phyloP scores from a whole-genome alignment of 495 filamentous ascomycete species.

The Amphirosellinia nigrospora region DNA sequence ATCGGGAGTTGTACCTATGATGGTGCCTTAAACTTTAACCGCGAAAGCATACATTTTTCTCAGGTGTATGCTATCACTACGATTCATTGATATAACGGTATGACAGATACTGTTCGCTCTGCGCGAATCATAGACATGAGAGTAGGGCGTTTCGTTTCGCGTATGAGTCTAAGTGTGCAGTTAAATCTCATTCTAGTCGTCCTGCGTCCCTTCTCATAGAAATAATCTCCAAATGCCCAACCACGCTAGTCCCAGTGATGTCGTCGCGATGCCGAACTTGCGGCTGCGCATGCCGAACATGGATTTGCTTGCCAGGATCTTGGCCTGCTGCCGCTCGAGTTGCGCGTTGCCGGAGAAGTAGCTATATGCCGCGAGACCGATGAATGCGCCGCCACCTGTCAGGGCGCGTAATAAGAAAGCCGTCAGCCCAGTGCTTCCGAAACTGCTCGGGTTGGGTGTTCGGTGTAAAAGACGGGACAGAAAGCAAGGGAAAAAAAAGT shows the following conservation, averaged over 20 bases:
- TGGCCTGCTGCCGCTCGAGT: conserved; percentile 69
- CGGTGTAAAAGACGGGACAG: background rate
- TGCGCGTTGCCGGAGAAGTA: conserved; percentile 81
- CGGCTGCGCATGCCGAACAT: conserved; percentile 80
- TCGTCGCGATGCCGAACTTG: conserved; percentile 70
- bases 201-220: conserved; percentile 19
- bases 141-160: conserved; percentile 3
- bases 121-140: background rate
- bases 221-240: conserved; percentile 63
- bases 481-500: background rate
- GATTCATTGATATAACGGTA: background rate
- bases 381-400: conserved; percentile 79
- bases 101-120: background rate
- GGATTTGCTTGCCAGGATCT: conserved; percentile 72
- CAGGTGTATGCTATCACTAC: background rate
- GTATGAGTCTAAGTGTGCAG: background rate
- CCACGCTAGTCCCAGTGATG: conserved; percentile 71
- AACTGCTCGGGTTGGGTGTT: background rate
- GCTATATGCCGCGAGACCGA: conserved; percentile 88
- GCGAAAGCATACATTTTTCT: background rate
- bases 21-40: conserved; percentile 8
- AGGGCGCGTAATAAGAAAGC: conserved; percentile 2
- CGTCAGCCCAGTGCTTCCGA: conserved; percentile 10
- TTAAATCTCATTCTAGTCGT: background rate
- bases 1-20: background rate